Base-by-base conservation (phyloP, 2,329 filamentous ascomycete species). In the Sporothrix variecibatus region DNA sequence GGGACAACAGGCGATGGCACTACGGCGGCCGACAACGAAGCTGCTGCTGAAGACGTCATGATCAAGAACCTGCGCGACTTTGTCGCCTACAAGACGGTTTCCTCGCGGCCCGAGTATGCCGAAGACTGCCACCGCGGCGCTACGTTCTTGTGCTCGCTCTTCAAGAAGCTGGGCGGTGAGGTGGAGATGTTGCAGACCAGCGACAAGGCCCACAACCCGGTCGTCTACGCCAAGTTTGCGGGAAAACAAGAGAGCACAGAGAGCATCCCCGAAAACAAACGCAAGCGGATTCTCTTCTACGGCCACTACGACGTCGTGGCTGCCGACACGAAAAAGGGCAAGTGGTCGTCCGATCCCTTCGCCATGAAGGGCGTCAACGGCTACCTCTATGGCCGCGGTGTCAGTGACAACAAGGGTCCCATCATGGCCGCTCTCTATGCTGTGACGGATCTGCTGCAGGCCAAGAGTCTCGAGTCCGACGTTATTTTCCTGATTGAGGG, bases 281-380 rank as follows among this genome's bases (percentile, higher is more conserved):
- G 93, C 23, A 97, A 96, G 83, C 94, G 94, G 40, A 93, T 98
- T 9, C 85, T 99, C 0, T 99, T 99, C 81, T 99, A 99, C 80
- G 96, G 97, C 0, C 96, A 99, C 81, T 99, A 99, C 84, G 96
- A 99, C 80, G 95, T 99, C 2, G 96, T 99, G 3, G 89, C 94
- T 0, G 96, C 96, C 0, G 94, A 97, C 77, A 91, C 92, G 51
- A 93, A 93, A 76, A 90, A 92, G 74, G 89, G 89, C 51, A 95
- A 94, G 77, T 99, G 96, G 96, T 87, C 89, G 53, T 91, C 90
- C 1, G 93, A 98, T 76, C 97, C 96, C 0, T 99, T 98, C 81
- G 87, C 91, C n/a, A 87, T 98, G 79, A 92, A 92, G 70, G 96
- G 96, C 3, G 90, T 94, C 73, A 95, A 97, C 78, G 95, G 96